A percentile compares a stretch with the other conserved stretches of the same genome.
These are phyloP conservation scores for Elsinoe australis DNA, from an alignment of 2,329 filamentous ascomycete genomes.

Conservation along the genomic window DNA sequence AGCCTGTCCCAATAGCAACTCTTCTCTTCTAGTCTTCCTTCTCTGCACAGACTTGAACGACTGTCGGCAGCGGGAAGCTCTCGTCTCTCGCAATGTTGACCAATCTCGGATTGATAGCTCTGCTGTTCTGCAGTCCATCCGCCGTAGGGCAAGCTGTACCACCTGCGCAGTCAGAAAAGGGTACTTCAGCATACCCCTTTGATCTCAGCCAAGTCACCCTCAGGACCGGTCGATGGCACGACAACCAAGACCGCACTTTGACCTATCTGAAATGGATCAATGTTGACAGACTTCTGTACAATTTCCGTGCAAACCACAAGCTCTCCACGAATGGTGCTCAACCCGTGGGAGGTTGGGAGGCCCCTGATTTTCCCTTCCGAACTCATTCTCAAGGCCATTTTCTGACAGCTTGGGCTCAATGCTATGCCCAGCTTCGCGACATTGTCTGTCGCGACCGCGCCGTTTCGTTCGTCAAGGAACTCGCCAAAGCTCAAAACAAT, in stretches of 20 bases:
- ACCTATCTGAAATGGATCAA: constrained; percentile 42
- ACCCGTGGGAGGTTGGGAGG: constrained; percentile 47
- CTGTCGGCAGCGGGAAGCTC: background rate
- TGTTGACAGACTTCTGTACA: constrained; percentile 42
- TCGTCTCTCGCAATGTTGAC: background rate
- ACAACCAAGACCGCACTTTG: constrained; percentile 44
- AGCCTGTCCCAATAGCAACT: no score
- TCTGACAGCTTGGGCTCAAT: constrained; percentile 45
- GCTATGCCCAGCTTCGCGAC: constrained; percentile 40
- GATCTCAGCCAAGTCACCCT: constrained; percentile 37
- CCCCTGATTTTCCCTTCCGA: constrained; percentile 48
- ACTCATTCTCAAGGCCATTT: constrained; percentile 47
- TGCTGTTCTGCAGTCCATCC: background rate
- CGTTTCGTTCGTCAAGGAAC: constrained; percentile 39
- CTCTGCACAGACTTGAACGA: background rate
- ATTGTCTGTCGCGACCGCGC: constrained; percentile 41
- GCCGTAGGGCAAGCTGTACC: constrained; percentile 7
- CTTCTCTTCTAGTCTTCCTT: background rate
- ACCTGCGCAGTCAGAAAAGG: constrained; percentile 24
- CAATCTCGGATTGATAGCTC: background rate
- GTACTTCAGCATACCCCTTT: constrained; percentile 34
- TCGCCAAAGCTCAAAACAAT: constrained; percentile 47
- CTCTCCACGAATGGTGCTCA: constrained; percentile 42
- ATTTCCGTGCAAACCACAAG: constrained; percentile 42
- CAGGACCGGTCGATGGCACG: constrained; percentile 34